Base-by-base conservation (phyloP, 352 stramenopile genomes). In the Blastocystis sp. region DNA sequence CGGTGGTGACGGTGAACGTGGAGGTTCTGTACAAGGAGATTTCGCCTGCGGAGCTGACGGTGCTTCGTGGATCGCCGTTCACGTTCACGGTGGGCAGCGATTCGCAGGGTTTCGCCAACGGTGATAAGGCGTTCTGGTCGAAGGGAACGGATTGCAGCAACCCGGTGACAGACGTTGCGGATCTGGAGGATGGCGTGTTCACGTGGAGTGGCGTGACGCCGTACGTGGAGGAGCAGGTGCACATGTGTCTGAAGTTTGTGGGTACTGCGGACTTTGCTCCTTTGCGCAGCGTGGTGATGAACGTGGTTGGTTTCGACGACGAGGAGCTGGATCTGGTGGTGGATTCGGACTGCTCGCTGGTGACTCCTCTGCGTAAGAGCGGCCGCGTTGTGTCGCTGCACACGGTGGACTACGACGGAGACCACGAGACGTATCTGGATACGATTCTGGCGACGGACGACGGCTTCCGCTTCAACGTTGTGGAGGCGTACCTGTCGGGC, bases 101-200 rank as follows among this genome's bases (percentile, higher is more conserved):
- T n/a, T 38, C 27, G 16, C 18, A 18, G 21, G 34, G 51, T n/a
- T 64, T 81, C 27, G 32, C 46, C 11, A 14, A 81, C 40, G 48
- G 48, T 32, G 42, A 63, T 51, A 18, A 65, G 24, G 69, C 69
- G 14, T 81, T 81, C 69, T 81, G 69, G 69, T 81, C 69, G 4
- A 6, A 38, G 24, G 69, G 48, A 21, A 44, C 44, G 9, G 69
- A 81, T 18, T 81, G 69, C 44, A n/a, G 4, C 18, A 6, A 44
- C n/a, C n/a, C 69, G n/a, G 53, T 81, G 4, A 64, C 44, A 29
- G 34, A 49, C 4, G 21, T 27, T 11, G 48, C 69, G 7, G 16
- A 18, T 71, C 59, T 71, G 29, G 24, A 38, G 0, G 29, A 38
- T 38, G 69, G 69, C 40, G 44, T 34, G 11, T 81, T 63, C 69